phyloP scores from a whole-genome alignment of 2,329 filamentous ascomycete species.

The Coniochaeta hoffmannii region DNA sequence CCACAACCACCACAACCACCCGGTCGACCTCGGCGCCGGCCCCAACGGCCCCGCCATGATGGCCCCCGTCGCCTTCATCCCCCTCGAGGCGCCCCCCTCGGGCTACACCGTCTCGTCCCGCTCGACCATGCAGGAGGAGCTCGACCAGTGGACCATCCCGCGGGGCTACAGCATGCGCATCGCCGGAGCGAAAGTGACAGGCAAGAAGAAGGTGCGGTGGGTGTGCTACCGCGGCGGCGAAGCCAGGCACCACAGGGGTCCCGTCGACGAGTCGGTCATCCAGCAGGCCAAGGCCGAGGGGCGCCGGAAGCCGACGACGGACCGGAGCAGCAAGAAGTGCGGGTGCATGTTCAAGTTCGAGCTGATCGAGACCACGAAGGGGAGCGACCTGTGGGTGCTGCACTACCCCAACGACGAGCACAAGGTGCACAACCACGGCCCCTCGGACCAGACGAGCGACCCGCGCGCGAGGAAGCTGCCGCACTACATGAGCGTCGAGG shows the following conservation, averaged over 20 bases:
- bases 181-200: constrained; percentile 27
- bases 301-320: constrained; percentile 24
- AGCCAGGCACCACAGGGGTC: constrained; percentile 21
- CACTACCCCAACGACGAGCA: constrained; percentile 28
- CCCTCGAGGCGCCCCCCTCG: constrained; percentile 25
- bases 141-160: constrained; percentile 26
- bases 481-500: constrained; percentile 20
- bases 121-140: constrained; percentile 26
- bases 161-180: constrained; percentile 31
- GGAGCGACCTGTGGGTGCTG: constrained; percentile 26
- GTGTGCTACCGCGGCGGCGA: constrained; percentile 29
- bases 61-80: constrained; percentile 9
- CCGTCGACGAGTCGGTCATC: constrained; percentile 15
- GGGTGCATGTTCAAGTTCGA: constrained; percentile 29
- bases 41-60: constrained; percentile 2
- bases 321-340: constrained; percentile 27
- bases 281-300: constrained; percentile 18
- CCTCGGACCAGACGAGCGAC: constrained; percentile 26
- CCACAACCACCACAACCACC: neutral
- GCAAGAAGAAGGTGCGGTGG: constrained; percentile 29
- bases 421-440: constrained; percentile 26
- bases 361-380: constrained; percentile 24
- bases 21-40: neutral
- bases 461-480: constrained; percentile 27
- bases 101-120: constrained; percentile 24